Conservation (phyloP, 352 stramenopile species). For the Pythium folliculosum region DNA sequence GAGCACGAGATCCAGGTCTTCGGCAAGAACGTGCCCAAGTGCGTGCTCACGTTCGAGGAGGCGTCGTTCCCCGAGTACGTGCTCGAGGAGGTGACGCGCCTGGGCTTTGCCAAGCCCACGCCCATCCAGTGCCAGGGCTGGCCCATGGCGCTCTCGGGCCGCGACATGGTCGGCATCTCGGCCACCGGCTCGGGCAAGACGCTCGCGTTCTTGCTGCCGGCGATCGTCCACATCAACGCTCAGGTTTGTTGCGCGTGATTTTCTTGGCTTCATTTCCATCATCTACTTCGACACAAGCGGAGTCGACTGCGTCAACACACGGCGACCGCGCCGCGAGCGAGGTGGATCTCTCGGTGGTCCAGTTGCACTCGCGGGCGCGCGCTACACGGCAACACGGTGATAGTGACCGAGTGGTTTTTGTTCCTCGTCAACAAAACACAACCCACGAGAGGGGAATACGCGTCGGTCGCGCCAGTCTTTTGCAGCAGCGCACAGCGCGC, state of each 20-base stretch:
- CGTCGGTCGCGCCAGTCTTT: not conserved
- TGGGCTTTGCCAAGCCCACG: slow-evolving; percentile 96
- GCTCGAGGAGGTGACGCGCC: slow-evolving; percentile 95
- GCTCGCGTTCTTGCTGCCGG: slow-evolving; percentile 90
- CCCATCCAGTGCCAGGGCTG: slow-evolving; percentile 94
- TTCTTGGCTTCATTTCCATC: slow-evolving; percentile 10
- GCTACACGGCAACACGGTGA: not conserved
- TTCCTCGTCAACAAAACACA: slow-evolving; percentile 10
- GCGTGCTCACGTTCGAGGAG: slow-evolving; percentile 95
- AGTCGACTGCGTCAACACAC: slow-evolving; percentile 11
- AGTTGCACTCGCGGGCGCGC: not conserved
- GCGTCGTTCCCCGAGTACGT: slow-evolving; percentile 96
- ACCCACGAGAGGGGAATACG: slow-evolving; percentile 11
- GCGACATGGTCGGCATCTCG: slow-evolving; percentile 99
- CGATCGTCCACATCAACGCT: slow-evolving; percentile 99
- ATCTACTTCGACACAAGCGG: slow-evolving; percentile 12
- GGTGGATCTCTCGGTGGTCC: not conserved
- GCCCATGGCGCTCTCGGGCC: slow-evolving; percentile 97
- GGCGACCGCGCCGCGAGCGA: not conserved
- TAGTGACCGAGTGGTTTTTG: slow-evolving; percentile 13
- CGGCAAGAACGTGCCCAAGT: slow-evolving; percentile 97
- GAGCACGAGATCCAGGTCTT: slow-evolving; percentile 95
- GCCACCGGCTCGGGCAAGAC: slow-evolving; percentile 95
- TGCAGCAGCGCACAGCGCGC: not conserved
- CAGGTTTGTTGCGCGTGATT: slow-evolving; percentile 87